phyloP scores from a whole-genome alignment of 108 stramenopile species.

The Ochromonas danica region DNA sequence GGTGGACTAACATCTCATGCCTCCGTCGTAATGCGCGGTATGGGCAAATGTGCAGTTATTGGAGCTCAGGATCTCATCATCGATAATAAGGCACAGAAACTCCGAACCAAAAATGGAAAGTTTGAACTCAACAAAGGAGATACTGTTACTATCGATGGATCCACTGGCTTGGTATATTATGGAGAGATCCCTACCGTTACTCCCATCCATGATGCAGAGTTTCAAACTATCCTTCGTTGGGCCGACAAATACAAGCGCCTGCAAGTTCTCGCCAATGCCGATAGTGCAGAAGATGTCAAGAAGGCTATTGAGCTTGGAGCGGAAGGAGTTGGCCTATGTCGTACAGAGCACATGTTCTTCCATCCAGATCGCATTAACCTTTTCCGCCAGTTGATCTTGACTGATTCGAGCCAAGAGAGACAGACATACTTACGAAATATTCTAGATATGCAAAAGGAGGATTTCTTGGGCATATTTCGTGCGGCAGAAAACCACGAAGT shows the following conservation, averaged over 20 bases:
- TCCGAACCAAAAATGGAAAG: background rate
- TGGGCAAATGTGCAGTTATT: background rate
- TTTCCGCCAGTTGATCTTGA: background rate
- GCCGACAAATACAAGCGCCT: constrained; percentile 5
- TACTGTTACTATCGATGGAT: constrained; percentile 21
- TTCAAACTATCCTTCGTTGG: constrained; percentile 6
- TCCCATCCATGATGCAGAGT: background rate
- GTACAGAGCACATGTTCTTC: constrained; percentile 29
- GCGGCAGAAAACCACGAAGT: background rate
- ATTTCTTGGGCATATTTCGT: background rate
- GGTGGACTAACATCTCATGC: constrained; percentile 19
- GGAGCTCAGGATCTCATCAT: background rate
- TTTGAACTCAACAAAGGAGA: background rate
- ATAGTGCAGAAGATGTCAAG: background rate
- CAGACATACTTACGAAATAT: background rate
- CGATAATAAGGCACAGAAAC: background rate
- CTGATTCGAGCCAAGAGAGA: background rate
- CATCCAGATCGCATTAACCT: background rate
- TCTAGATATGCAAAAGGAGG: background rate
- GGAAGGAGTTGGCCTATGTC: constrained; percentile 19
- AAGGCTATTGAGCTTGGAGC: background rate
- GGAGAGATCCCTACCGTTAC: background rate
- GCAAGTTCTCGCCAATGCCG: constrained; percentile 23
- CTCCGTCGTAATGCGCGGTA: constrained; percentile 1
- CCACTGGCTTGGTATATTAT: background rate